A percentile compares a stretch with the other conserved stretches of the same genome.
These are phyloP conservation scores for Cornus kousa DNA, from an alignment of 148 eudicot genomes.

Conservation along the genomic window DNA sequence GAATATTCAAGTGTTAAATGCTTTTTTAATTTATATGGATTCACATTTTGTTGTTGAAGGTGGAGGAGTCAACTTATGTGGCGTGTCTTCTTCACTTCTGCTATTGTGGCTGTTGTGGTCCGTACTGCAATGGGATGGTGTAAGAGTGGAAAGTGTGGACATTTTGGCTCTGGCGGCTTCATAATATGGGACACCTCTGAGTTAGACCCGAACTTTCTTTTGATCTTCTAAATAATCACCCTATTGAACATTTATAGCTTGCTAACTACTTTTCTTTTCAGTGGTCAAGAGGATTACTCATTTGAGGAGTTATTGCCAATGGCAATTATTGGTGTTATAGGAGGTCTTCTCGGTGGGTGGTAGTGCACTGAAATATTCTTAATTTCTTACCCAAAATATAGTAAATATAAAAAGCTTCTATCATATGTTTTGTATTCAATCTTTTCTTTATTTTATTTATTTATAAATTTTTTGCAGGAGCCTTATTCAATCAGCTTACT, in stretches of 20 bases:
- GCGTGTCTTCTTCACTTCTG: conserved; percentile 99
- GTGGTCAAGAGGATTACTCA: conserved; percentile 99
- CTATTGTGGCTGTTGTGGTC: conserved; percentile 97
- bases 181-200: conserved; percentile 98
- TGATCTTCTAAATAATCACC: conserved; percentile 8
- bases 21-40: conserved; percentile 10
- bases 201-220: conserved; percentile 41
- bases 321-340: conserved; percentile 96
- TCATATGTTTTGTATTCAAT: neutral
- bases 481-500: conserved; percentile 90
- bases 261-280: conserved; percentile 35
- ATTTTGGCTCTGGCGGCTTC: conserved; percentile 99
- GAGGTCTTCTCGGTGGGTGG: conserved; percentile 94
- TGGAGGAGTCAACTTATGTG: conserved; percentile 99
- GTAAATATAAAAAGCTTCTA: neutral
- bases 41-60: conserved; percentile 46
- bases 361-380: conserved; percentile 15
- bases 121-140: conserved; percentile 99
- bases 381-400: neutral
- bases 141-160: conserved; percentile 95
- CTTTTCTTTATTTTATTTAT: neutral
- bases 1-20: neutral
- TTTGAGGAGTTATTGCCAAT: conserved; percentile 91
- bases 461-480: conserved; percentile 45
- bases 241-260: conserved; percentile 3